Conservation (phyloP, 2,329 filamentous ascomycete genomes). For the Talaromyces sp. region DNA sequence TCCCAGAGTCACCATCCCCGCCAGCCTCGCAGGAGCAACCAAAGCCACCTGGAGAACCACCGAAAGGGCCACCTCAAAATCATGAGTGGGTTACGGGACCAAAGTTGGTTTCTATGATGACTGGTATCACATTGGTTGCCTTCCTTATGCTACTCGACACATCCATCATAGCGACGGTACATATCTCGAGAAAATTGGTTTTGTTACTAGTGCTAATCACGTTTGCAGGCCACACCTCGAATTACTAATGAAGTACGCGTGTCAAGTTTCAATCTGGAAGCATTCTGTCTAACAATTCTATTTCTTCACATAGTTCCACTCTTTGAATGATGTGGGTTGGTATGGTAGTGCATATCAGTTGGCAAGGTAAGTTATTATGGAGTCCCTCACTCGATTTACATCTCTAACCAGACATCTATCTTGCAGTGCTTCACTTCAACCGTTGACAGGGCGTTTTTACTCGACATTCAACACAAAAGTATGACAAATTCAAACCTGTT, state of each 20-base stretch:
- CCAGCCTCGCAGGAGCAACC: neutral
- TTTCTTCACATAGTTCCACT: conserved; percentile 22
- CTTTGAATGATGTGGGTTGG: conserved; percentile 33
- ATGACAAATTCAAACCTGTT: neutral
- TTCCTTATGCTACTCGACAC: conserved; percentile 50
- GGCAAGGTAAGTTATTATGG: neutral
- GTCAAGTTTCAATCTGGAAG: no score
- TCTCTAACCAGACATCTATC: conserved; percentile 29
- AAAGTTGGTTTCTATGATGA: conserved; percentile 22
- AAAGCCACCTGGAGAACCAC: neutral
- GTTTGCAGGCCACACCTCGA: conserved; percentile 39
- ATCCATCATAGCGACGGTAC: conserved; percentile 50
- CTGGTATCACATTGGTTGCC: conserved; percentile 38
- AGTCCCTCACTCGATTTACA: neutral
- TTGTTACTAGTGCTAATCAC: neutral
- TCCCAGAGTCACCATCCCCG: neutral
- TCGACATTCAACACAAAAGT: conserved; percentile 29
- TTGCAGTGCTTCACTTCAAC: conserved; percentile 46
- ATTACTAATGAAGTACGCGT: conserved; percentile 39
- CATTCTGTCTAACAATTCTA: neutral
- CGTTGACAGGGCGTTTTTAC: conserved; percentile 51
- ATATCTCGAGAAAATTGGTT: neutral
- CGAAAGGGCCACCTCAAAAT: neutral
- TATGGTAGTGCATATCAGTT: conserved; percentile 29
- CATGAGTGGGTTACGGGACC: conserved; percentile 5